A percentile compares a stretch with the other conserved stretches of the same genome.
Evolutionary conservation across 352 stramenopile genomes (phyloP).

Genomic region (Pilasporangium apinafurcum): DNA sequence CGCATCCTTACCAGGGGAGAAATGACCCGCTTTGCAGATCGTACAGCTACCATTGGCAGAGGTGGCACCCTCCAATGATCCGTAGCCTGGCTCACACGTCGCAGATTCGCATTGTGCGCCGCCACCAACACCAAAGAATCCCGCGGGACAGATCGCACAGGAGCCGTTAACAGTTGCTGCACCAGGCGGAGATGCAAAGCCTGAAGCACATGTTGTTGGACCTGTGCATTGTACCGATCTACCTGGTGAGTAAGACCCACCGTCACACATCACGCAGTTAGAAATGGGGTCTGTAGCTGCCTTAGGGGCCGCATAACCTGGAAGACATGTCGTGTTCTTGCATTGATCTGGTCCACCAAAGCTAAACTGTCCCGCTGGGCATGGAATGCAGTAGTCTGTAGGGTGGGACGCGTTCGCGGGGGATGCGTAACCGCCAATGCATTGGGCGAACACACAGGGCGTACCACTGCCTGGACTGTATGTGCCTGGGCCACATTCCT

Average conservation of each 20-base stretch:
- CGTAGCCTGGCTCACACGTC: constrained; percentile 24
- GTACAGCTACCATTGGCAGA: constrained; percentile 17
- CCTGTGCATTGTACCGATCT: constrained; percentile 16
- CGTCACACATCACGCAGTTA: constrained; percentile 24
- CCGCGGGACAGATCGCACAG: constrained; percentile 22
- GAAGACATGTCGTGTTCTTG: constrained; percentile 16
- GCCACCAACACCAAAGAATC: constrained; percentile 17
- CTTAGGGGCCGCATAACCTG: constrained; percentile 19
- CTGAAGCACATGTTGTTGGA: constrained; percentile 23
- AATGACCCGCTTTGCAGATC: constrained; percentile 23
- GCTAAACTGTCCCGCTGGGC: constrained; percentile 20
- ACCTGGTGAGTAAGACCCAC: constrained; percentile 23
- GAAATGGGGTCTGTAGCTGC: constrained; percentile 18
- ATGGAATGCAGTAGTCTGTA: constrained; percentile 17
- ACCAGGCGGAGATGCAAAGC: constrained; percentile 20
- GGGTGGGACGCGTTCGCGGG: constrained; percentile 19
- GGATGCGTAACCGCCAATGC: constrained; percentile 12
- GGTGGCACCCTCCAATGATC: constrained; percentile 15
- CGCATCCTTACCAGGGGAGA: constrained; percentile 18
- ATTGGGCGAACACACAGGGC: constrained; percentile 18
- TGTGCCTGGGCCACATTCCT: constrained; percentile 19
- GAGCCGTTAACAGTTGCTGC: constrained; percentile 18
- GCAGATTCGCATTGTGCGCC: constrained; percentile 19
- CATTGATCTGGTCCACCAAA: constrained; percentile 19
- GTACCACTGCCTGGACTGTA: constrained; percentile 23